Percentiles rank a stretch among this genome's conserved stretches.
These are phyloP conservation scores for Waltiozyma solani DNA, from an alignment of 1,139 yeast species.

Conservation along the genomic window DNA sequence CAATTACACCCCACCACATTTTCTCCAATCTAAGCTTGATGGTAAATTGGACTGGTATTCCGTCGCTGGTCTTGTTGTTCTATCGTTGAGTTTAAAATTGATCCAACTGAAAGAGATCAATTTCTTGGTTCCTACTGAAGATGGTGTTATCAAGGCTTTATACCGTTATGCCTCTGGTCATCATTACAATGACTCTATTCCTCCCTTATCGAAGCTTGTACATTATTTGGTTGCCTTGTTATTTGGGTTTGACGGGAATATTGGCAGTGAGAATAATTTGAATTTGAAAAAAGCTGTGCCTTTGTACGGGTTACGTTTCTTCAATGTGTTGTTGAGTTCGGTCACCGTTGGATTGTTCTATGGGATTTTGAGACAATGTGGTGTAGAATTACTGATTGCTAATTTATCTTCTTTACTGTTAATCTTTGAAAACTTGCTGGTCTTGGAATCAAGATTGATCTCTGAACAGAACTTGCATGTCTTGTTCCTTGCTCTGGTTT, in stretches of 20 bases:
- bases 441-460: constrained; percentile 39
- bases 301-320: constrained; percentile 31
- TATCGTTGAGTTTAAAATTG: neutral
- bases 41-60: neutral
- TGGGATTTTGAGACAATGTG: constrained; percentile 36
- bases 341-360: constrained; percentile 36
- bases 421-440: constrained; percentile 43
- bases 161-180: constrained; percentile 51
- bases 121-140: constrained; percentile 51
- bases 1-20: neutral
- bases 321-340: constrained; percentile 45
- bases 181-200: constrained; percentile 51
- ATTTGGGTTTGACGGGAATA: constrained; percentile 32
- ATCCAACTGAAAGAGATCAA: constrained; percentile 6
- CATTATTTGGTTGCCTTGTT: constrained; percentile 33
- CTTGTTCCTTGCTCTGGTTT: constrained; percentile 32
- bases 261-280: constrained; percentile 6
- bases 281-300: constrained; percentile 14
- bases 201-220: constrained; percentile 47
- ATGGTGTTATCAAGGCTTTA: constrained; percentile 62
- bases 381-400: constrained; percentile 34
- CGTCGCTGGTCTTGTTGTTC: neutral
- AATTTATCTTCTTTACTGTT: constrained; percentile 36
- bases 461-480: constrained; percentile 43
- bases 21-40: neutral